Percentiles rank a stretch among this genome's conserved stretches.
phyloP scores from a whole-genome alignment of 1,284 basidiomycete genomes.

The Malassezia sp. region DNA sequence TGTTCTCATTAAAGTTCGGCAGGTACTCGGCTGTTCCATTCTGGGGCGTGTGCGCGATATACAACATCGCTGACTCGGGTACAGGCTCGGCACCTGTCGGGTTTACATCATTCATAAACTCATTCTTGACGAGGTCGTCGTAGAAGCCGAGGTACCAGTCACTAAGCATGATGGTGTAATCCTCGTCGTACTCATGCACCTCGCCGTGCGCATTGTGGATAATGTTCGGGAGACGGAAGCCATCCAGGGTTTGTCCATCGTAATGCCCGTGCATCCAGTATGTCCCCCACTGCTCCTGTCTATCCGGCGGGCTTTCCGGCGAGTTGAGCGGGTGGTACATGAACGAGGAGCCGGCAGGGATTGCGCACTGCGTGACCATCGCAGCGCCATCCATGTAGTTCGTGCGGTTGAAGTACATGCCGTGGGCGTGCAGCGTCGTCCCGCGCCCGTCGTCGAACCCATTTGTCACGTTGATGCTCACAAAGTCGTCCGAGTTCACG shows the following conservation, averaged over 20 bases:
- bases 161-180: slow-evolving; percentile 70
- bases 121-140: slow-evolving; percentile 26
- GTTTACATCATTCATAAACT: slow-evolving; percentile 59
- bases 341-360: slow-evolving; percentile 63
- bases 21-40: slow-evolving; percentile 41
- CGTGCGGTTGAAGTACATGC: slow-evolving; percentile 75
- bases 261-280: slow-evolving; percentile 57
- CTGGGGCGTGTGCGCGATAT: slow-evolving; percentile 60
- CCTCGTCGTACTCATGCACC: slow-evolving; percentile 67
- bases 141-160: slow-evolving; percentile 56
- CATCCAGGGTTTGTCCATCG: slow-evolving; percentile 51
- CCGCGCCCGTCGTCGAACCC: slow-evolving; percentile 15
- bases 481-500: slow-evolving; percentile 20
- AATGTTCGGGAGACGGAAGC: slow-evolving; percentile 64
- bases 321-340: slow-evolving; percentile 64
- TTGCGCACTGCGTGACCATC: slow-evolving; percentile 73
- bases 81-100: slow-evolving; percentile 42
- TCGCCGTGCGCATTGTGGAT: slow-evolving; percentile 50
- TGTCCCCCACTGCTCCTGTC: slow-evolving; percentile 55
- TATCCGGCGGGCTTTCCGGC: slow-evolving; percentile 54
- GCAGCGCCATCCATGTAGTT: slow-evolving; percentile 67
- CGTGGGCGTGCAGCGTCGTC: slow-evolving; percentile 50
- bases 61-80: slow-evolving; percentile 64
- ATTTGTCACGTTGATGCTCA: slow-evolving; percentile 19
- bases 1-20: slow-evolving; percentile 59